A percentile compares a stretch with the other conserved stretches of the same genome.
These are phyloP conservation scores for Chaetomium cochliodes DNA, from an alignment of 495 filamentous ascomycete genomes.

Conservation along the genomic window DNA sequence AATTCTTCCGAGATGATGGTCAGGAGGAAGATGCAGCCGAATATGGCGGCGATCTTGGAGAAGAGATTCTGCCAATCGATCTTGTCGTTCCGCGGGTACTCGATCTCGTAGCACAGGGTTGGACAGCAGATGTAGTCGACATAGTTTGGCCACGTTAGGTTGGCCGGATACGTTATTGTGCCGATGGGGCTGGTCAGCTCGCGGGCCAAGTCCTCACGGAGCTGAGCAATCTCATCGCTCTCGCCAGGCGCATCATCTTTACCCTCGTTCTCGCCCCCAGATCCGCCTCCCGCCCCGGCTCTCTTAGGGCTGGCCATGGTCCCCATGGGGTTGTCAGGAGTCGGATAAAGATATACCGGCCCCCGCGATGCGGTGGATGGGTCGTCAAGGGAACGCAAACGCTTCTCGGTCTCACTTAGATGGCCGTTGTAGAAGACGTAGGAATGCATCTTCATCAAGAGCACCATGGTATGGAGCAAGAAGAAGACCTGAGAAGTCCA, in stretches of 20 bases:
- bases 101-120: constrained; percentile 95
- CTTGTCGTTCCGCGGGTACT: constrained; percentile 78
- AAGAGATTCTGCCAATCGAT: constrained; percentile 80
- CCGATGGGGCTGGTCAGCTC: constrained; percentile 89
- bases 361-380: constrained; percentile 66
- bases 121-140: constrained; percentile 87
- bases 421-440: constrained; percentile 98
- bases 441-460: constrained; percentile 98
- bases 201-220: constrained; percentile 84
- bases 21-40: constrained; percentile 94
- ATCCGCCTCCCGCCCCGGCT: constrained; percentile 41
- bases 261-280: constrained; percentile 33
- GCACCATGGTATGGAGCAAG: constrained; percentile 80
- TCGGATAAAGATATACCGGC: constrained; percentile 75
- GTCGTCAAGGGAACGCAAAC: constrained; percentile 74
- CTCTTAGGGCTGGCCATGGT: constrained; percentile 38
- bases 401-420: constrained; percentile 78
- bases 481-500: constrained; percentile 95
- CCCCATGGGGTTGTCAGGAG: constrained; percentile 55
- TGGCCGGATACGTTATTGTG: constrained; percentile 84
- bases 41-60: constrained; percentile 83
- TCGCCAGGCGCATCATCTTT: constrained; percentile 44
- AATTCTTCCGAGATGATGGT: constrained; percentile 93
- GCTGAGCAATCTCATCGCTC: constrained; percentile 55
- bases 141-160: constrained; percentile 80